Evolutionary conservation across 2,329 filamentous ascomycete genomes (phyloP).

Genomic region (Aaosphaeria pasadenensis): DNA sequence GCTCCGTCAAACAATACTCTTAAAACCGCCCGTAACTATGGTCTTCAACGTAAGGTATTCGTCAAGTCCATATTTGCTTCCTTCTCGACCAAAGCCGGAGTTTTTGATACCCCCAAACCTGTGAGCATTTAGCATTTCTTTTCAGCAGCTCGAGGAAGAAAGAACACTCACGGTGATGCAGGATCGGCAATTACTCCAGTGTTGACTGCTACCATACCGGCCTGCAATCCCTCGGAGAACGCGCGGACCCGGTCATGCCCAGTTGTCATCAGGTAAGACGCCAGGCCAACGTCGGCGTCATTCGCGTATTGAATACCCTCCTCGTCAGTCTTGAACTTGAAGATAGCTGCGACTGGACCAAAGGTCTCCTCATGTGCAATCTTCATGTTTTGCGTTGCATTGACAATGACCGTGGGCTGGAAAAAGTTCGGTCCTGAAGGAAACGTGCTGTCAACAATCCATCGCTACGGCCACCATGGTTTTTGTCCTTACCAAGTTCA

Average conservation of each 20-base stretch:
- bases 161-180: neutral
- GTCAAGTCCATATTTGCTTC: conserved; percentile 42
- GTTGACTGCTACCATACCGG: neutral
- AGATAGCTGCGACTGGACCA: neutral
- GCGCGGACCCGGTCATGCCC: neutral
- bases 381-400: neutral
- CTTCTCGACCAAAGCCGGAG: conserved; percentile 61
- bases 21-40: too few species aligned
- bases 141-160: neutral
- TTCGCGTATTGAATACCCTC: neutral
- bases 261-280: neutral
- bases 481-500: neutral
- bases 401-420: neutral
- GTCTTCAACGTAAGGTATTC: too few species aligned
- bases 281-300: neutral
- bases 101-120: conserved; percentile 63
- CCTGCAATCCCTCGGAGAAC: neutral
- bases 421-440: neutral
- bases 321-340: neutral
- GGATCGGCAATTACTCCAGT: neutral
- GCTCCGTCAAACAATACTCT: too few species aligned
- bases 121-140: conserved; percentile 47
- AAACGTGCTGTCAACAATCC: too few species aligned
- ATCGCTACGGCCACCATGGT: too few species aligned
- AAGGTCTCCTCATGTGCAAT: neutral